Conservation (phyloP, 2,329 filamentous ascomycete species). For the Lachnum nothofagi region DNA sequence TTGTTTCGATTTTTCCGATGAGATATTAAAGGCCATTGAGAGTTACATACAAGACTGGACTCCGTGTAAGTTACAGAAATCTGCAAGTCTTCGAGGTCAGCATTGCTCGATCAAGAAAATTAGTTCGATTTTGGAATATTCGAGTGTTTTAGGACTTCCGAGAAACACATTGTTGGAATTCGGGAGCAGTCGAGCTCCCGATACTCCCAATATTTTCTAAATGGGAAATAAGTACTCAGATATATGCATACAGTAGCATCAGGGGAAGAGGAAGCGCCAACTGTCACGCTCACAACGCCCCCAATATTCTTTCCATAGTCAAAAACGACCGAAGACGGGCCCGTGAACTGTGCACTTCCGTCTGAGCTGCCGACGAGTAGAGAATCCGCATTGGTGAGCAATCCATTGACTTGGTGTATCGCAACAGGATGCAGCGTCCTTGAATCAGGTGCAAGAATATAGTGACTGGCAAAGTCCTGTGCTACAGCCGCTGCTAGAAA, state of each 20-base stretch:
- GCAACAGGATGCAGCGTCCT: conserved; percentile 27
- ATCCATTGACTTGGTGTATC: conserved; percentile 31
- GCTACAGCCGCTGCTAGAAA: background rate
- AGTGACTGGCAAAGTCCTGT: conserved; percentile 7
- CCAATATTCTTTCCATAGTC: conserved; percentile 39
- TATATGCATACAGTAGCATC: conserved; percentile 36
- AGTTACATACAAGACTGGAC: conserved; percentile 34
- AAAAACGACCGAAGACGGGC: conserved; percentile 34
- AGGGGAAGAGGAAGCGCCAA: conserved; percentile 23
- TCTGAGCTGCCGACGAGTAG: conserved; percentile 5
- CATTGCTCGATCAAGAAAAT: too few relatives aligned
- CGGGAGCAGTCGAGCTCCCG: too few relatives aligned
- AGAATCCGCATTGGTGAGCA: conserved; percentile 25
- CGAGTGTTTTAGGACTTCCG: too few relatives aligned
- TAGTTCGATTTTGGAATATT: too few relatives aligned
- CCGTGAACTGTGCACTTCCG: conserved; percentile 21
- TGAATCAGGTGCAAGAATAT: conserved; percentile 33
- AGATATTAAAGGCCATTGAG: too few relatives aligned
- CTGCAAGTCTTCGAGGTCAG: too few relatives aligned
- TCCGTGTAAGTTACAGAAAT: conserved; percentile 38
- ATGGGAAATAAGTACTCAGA: too few relatives aligned
- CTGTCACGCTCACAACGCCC: conserved; percentile 35
- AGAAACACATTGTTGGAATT: too few relatives aligned
- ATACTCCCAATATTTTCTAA: too few relatives aligned
- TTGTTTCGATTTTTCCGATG: too few relatives aligned